phyloP scores from a whole-genome alignment of 768 basidiomycete genomes.

The Tulasnella sp. region DNA sequence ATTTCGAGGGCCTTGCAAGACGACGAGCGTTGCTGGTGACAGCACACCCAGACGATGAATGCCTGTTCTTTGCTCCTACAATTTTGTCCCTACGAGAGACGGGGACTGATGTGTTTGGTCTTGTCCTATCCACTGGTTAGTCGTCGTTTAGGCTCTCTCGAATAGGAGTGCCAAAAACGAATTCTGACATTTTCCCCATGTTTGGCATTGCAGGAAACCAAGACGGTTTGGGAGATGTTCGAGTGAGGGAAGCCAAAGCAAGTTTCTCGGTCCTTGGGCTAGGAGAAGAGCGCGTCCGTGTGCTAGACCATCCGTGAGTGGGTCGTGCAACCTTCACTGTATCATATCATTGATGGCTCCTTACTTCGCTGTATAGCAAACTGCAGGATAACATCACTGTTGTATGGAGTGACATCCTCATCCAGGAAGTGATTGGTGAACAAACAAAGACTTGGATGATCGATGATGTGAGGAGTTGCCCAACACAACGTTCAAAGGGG shows the following conservation, averaged over 20 bases:
- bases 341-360: background rate
- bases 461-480: constrained; percentile 39
- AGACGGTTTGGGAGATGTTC: constrained; percentile 54
- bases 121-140: constrained; percentile 59
- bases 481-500: too few species aligned
- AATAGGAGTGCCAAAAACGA: background rate
- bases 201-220: constrained; percentile 43
- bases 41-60: constrained; percentile 92
- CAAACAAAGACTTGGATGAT: constrained; percentile 52
- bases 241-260: constrained; percentile 45
- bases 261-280: constrained; percentile 66
- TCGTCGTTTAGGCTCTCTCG: background rate
- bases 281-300: constrained; percentile 38
- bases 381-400: constrained; percentile 65
- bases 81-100: constrained; percentile 40
- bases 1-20: too few species aligned
- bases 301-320: constrained; percentile 64
- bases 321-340: background rate
- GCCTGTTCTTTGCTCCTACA: constrained; percentile 87
- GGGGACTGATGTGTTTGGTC: constrained; percentile 37
- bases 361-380: constrained; percentile 30
- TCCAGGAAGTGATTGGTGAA: constrained; percentile 46
- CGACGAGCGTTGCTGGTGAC: constrained; percentile 49
- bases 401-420: constrained; percentile 48
- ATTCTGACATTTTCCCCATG: background rate